phyloP scores from a whole-genome alignment of 108 stramenopile species.

The Schizochytrium sp. region DNA sequence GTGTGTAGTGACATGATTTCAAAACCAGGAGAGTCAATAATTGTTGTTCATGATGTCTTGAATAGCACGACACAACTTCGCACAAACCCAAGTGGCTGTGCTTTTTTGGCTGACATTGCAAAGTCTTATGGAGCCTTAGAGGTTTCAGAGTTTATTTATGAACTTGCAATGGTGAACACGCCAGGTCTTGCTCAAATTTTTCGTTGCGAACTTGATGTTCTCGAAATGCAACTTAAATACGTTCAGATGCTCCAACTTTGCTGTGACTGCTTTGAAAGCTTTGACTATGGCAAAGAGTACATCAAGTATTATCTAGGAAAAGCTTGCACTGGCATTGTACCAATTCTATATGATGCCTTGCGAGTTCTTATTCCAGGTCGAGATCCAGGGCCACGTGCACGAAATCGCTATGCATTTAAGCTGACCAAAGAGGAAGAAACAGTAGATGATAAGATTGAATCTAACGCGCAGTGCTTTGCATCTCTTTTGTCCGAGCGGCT shows the following conservation, averaged over 20 bases:
- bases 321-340: not conserved
- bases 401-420: not conserved
- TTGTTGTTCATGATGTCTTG: not conserved
- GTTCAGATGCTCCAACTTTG: not conserved
- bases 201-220: not conserved
- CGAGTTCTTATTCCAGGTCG: not conserved
- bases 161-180: constrained; percentile 16
- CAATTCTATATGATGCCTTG: not conserved
- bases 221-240: not conserved
- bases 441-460: not conserved
- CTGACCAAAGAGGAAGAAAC: not conserved
- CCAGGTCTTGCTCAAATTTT: not conserved
- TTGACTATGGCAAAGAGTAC: not conserved
- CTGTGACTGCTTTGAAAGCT: not conserved
- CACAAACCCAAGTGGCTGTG: not conserved
- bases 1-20: not conserved
- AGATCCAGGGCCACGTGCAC: not conserved
- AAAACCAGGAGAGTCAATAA: not conserved
- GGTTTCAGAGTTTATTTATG: not conserved
- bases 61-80: not conserved
- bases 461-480: not conserved
- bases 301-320: not conserved
- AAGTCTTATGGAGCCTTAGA: not conserved
- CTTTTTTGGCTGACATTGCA: not conserved
- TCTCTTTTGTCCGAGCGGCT: not conserved